Evolutionary conservation across 1,284 basidiomycete genomes (phyloP).

Genomic region (Bondarzewia mesenterica): DNA sequence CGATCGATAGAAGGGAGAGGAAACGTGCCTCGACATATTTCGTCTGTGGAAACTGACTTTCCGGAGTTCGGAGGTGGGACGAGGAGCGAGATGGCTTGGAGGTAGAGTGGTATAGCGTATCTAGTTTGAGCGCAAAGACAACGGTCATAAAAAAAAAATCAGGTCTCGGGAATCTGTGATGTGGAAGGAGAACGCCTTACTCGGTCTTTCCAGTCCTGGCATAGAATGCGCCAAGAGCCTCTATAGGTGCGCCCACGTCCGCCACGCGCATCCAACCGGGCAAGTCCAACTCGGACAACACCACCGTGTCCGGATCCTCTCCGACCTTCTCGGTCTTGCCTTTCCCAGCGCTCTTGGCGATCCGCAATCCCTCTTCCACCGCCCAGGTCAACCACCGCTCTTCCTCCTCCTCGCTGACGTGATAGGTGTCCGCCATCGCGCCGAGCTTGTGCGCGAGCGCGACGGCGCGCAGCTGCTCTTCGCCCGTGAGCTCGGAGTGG

Average conservation of each 20-base stretch:
- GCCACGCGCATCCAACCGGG: conserved; percentile 54
- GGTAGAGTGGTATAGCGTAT: conserved; percentile 57
- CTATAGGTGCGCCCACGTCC: conserved; percentile 64
- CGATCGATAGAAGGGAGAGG: not conserved
- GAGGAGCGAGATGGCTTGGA: conserved; percentile 58
- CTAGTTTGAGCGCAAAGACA: conserved; percentile 31
- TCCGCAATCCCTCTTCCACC: conserved; percentile 50
- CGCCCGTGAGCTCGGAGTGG: conserved; percentile 23
- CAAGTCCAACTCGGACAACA: conserved; percentile 45
- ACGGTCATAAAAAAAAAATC: not conserved
- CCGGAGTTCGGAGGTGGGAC: conserved; percentile 38
- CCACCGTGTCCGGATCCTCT: conserved; percentile 13
- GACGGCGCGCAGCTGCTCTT: conserved; percentile 50
- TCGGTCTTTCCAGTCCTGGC: conserved; percentile 46
- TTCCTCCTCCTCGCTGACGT: conserved; percentile 35
- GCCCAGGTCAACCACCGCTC: conserved; percentile 54
- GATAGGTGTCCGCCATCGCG: conserved; percentile 38
- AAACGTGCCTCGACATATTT: conserved; percentile 51
- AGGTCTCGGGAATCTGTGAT: not conserved
- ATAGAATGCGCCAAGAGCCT: conserved; percentile 60
- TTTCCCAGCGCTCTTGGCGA: conserved; percentile 16
- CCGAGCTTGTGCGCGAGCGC: conserved; percentile 64
- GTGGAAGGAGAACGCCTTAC: conserved; percentile 32
- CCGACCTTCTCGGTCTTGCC: conserved; percentile 14
- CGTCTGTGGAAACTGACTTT: conserved; percentile 31